A percentile compares a stretch with the other conserved stretches of the same genome.
phyloP scores from a whole-genome alignment of 257 asterid species.

The Apocynum venetum region DNA sequence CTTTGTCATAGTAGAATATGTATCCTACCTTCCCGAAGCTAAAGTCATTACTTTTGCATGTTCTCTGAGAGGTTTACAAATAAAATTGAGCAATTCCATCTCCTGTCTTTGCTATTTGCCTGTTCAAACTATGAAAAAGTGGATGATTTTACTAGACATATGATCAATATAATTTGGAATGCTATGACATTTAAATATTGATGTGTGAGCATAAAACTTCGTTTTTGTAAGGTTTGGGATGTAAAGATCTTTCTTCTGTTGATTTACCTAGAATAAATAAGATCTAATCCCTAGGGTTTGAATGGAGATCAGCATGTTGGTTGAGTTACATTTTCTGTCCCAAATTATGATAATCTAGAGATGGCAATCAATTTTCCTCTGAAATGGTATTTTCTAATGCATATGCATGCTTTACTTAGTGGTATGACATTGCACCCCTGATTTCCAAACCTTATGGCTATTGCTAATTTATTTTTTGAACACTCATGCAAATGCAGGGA shows the following conservation, averaged over 20 bases:
- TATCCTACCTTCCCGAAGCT: not conserved
- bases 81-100: not conserved
- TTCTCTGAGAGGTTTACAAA: not conserved
- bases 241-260: not conserved
- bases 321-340: not conserved
- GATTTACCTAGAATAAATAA: not conserved
- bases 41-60: not conserved
- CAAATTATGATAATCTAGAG: not conserved
- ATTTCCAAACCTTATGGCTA: too few relatives aligned
- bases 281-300: not conserved
- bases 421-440: too few relatives aligned
- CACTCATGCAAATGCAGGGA: not conserved
- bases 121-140: not conserved
- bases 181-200: not conserved
- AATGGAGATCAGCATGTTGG: not conserved
- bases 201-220: not conserved
- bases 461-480: too few relatives aligned
- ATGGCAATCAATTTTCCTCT: not conserved
- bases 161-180: not conserved
- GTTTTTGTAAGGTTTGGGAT: too few relatives aligned
- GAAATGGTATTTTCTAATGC: not conserved
- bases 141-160: not conserved
- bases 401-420: not conserved
- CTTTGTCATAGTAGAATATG: not conserved
- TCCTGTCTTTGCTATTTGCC: not conserved